A percentile compares a stretch with the other conserved stretches of the same genome.
Evolutionary conservation across 78 protist species (phyloP).

Genomic region (Salpingoeca rosetta): DNA sequence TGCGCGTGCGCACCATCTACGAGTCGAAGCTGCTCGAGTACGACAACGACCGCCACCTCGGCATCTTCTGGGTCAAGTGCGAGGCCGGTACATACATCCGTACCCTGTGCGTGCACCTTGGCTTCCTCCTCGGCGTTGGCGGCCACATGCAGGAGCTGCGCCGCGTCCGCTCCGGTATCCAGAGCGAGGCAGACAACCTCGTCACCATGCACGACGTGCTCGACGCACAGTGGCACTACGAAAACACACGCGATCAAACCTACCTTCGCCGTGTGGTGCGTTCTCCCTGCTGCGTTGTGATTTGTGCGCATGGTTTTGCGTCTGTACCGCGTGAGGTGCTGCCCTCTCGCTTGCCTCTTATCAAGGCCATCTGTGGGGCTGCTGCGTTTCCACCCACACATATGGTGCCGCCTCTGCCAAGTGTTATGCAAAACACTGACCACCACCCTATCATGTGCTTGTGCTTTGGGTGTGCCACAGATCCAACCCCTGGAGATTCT

Average conservation of each 20-base stretch:
- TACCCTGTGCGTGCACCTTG: slow-evolving; percentile 98
- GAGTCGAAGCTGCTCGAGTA: slow-evolving; percentile 82
- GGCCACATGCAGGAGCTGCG: slow-evolving; percentile 98
- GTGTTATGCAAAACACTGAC: too few species aligned
- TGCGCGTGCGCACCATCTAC: slow-evolving; percentile 96
- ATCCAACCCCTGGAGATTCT: slow-evolving; percentile 94
- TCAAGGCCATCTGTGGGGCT: too few species aligned
- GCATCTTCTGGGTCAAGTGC: slow-evolving; percentile 91
- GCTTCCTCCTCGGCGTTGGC: slow-evolving; percentile 93
- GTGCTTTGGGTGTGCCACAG: too few species aligned
- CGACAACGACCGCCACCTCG: slow-evolving; percentile 85
- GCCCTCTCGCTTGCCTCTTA: too few species aligned
- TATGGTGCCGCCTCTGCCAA: too few species aligned
- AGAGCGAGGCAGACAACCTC: slow-evolving; percentile 78
- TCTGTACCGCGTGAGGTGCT: background rate
- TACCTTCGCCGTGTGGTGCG: slow-evolving; percentile 17
- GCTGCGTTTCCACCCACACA: too few species aligned
- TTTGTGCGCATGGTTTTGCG: background rate
- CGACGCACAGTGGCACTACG: slow-evolving; percentile 94
- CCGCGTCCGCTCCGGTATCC: slow-evolving; percentile 74
- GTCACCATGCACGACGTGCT: slow-evolving; percentile 98
- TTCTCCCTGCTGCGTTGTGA: background rate
- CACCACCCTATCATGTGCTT: too few species aligned
- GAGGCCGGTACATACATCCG: slow-evolving; percentile 99
- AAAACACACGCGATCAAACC: slow-evolving; percentile 61